These are phyloP conservation scores for Mycena amicta DNA, from an alignment of 768 basidiomycete genomes.

Conservation along the genomic window DNA sequence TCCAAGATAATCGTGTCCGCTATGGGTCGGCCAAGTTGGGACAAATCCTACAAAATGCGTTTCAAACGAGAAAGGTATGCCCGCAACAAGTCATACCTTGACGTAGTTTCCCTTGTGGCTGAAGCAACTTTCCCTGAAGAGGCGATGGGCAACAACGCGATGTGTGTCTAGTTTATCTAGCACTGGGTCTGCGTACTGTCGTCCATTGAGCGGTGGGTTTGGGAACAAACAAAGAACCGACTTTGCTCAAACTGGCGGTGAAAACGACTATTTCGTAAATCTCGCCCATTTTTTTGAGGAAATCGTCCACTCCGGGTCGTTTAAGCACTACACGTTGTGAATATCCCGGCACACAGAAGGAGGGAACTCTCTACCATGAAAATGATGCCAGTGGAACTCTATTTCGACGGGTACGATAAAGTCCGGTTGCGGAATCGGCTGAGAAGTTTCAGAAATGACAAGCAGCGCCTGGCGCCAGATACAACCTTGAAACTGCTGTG, in stretches of 20 bases:
- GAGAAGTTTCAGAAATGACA: conserved; percentile 13
- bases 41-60: conserved; percentile 71
- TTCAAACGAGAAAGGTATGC: background rate
- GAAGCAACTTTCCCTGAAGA: conserved; percentile 98
- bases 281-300: conserved; percentile 97
- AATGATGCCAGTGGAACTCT: conserved; percentile 97
- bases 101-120: conserved; percentile 99
- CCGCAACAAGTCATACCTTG: conserved; percentile 61
- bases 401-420: conserved; percentile 99
- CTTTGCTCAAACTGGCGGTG: conserved; percentile 97
- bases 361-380: conserved; percentile 98
- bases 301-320: conserved; percentile 81
- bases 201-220: conserved; percentile 14
- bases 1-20: conserved; percentile 96
- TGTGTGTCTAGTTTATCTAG: conserved; percentile 95
- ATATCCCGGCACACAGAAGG: too few relatives aligned
- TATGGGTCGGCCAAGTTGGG: conserved; percentile 93
- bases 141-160: conserved; percentile 87
- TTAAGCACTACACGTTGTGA: background rate
- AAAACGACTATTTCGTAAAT: conserved; percentile 98
- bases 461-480: conserved; percentile 7
- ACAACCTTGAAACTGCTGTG: conserved; percentile 89
- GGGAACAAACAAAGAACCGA: conserved; percentile 34
- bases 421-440: conserved; percentile 95
- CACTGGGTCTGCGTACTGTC: conserved; percentile 96